A percentile compares a stretch with the other conserved stretches of the same genome.
Evolutionary conservation across 768 basidiomycete species (phyloP).

Genomic region (Xerocomellus dryophilus): DNA sequence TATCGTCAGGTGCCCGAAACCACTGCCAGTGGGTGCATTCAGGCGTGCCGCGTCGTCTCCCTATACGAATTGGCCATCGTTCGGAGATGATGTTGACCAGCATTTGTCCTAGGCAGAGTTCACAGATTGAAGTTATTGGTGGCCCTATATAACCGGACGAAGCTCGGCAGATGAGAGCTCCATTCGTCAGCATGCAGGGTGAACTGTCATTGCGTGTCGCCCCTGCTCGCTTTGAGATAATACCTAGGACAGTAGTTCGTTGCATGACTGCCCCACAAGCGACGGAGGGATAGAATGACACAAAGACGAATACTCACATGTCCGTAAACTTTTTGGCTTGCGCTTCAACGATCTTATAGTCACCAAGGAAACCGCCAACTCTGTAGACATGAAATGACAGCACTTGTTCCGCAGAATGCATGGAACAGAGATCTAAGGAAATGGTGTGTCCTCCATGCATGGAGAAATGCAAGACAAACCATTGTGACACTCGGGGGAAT

Average conservation of each 20-base stretch:
- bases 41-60: conserved; percentile 8
- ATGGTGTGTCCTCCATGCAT: not conserved
- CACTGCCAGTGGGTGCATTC: conserved; percentile 18
- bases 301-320: conserved; percentile 12
- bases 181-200: conserved; percentile 16
- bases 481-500: not conserved
- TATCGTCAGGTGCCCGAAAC: conserved; percentile 25
- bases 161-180: conserved; percentile 19
- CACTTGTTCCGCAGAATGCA: not conserved
- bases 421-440: not conserved
- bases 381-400: conserved; percentile 28
- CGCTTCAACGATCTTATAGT: conserved; percentile 24
- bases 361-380: conserved; percentile 24
- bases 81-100: conserved; percentile 18
- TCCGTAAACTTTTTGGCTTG: conserved; percentile 22
- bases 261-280: not conserved
- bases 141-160: conserved; percentile 22
- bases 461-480: not conserved
- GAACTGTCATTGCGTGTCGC: conserved; percentile 18
- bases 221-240: conserved; percentile 19
- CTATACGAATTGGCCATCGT: conserved; percentile 5
- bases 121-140: conserved; percentile 8
- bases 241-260: conserved; percentile 15
- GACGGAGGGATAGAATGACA: not conserved
- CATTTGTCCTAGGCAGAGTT: conserved; percentile 3